Evolutionary conservation across 352 stramenopile species (phyloP), one percentile per base, ranked within the genome.

Genomic region (Phytophthora fragariae): DNA sequence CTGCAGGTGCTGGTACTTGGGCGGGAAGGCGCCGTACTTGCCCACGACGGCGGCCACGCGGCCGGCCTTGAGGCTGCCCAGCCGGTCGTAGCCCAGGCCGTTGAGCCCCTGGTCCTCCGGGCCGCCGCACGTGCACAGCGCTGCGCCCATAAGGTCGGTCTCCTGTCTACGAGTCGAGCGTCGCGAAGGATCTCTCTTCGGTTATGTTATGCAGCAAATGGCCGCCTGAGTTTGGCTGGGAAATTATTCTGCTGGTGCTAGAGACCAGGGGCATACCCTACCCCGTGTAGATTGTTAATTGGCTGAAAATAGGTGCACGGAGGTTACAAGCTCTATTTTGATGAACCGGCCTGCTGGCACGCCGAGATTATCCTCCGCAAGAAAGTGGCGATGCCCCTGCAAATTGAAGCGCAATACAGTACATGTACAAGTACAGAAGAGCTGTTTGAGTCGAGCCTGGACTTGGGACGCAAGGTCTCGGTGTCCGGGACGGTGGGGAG

Each of bases 71-170:
- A 80, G 63, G 57, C 63, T 70, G n/a, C 66, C 58, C 21, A 86
- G 71, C 11, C 74, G 79, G 60, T 90, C 76, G 58, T 83, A 81
- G 54, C 76, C 62, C 37, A 87, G 68, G 24, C 72, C 65, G 33
- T 86, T 84, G 19, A 82, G 63, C 5, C 72, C 72, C 21, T 68
- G 61, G 62, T 90, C 83, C 17, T 88, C 83, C 17, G 71, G 79
- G 35, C 74, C 72, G 33, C 77, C 76, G 58, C 83, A 90, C 37
- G 83, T 81, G 62, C 83, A 90, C 47, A 90, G 66, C 47, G 81
- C 83, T 49, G 78, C 77, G 31, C 83, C 83, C 83, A 90, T 90
- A 41, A 31, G 21, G 10, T 70, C 46, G 46, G 17, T 27, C 19
- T 12, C 15, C 6, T 37, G 37, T 44, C 37, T 44, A 5, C 17